Evolutionary conservation across 2,329 filamentous ascomycete genomes (phyloP).

Genomic region (Blastomyces emzantsi): DNA sequence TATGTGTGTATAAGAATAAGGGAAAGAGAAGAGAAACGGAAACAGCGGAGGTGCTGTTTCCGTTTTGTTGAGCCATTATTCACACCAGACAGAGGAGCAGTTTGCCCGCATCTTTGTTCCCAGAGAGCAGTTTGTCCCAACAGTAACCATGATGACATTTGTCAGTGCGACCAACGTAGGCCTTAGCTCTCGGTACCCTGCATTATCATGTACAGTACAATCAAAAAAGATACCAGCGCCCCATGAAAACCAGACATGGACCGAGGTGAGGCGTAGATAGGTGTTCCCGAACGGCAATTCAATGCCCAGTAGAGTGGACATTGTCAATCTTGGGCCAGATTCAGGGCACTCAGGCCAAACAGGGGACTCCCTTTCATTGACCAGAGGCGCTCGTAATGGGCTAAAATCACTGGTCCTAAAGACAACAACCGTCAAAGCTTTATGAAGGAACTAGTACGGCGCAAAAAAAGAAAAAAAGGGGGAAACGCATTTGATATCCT

Average conservation of each 20-base stretch:
- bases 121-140: constrained; percentile 7
- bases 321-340: not conserved
- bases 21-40: not conserved
- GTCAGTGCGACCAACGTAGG: not conserved
- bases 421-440: not conserved
- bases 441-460: not conserved
- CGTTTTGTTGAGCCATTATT: not conserved
- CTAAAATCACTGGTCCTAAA: not conserved
- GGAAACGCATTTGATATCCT: not conserved
- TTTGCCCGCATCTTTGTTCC: constrained; percentile 7
- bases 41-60: not conserved
- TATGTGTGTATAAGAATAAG: not conserved
- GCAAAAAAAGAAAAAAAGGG: too few species aligned
- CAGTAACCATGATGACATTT: not conserved
- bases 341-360: not conserved
- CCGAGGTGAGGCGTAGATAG: not conserved
- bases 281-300: not conserved
- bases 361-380: not conserved
- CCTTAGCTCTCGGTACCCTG: constrained; percentile 6
- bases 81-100: not conserved
- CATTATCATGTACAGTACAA: not conserved
- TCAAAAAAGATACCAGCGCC: not conserved
- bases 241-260: not conserved
- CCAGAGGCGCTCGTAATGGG: too few species aligned
- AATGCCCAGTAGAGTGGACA: not conserved